A percentile compares a stretch with the other conserved stretches of the same genome.
phyloP scores from a whole-genome alignment of 2,329 filamentous ascomycete genomes.

The Apiospora aurea region DNA sequence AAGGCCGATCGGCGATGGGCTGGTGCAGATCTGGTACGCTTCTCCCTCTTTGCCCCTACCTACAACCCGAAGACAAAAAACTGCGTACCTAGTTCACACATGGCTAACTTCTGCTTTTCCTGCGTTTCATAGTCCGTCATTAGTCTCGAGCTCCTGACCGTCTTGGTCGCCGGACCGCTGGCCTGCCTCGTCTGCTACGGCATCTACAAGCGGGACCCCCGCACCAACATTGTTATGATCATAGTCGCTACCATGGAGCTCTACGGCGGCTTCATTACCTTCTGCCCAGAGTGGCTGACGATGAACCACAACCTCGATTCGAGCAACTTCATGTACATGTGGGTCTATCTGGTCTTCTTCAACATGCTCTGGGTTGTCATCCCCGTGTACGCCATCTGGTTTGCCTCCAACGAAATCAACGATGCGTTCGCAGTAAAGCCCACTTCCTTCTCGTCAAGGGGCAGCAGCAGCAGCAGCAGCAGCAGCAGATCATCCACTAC shows the following conservation, averaged over 20 bases:
- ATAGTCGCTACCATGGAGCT: slow-evolving; percentile 71
- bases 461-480: slow-evolving; percentile 39
- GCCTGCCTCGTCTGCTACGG: slow-evolving; percentile 67
- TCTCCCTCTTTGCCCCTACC: slow-evolving; percentile 9
- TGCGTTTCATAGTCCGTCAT: slow-evolving; percentile 56
- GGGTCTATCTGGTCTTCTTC: slow-evolving; percentile 74
- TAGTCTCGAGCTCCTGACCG: slow-evolving; percentile 70
- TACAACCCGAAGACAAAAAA: too few species aligned
- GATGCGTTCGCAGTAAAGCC: slow-evolving; percentile 56
- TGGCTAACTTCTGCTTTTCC: slow-evolving; percentile 16
- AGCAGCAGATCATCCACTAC: slow-evolving; percentile 33
- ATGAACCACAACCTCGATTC: slow-evolving; percentile 68
- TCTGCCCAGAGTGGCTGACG: slow-evolving; percentile 73
- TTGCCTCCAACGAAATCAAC: slow-evolving; percentile 61
- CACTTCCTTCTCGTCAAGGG: slow-evolving; percentile 1
- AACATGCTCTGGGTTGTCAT: slow-evolving; percentile 73
- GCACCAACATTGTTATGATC: slow-evolving; percentile 67
- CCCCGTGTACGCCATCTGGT: slow-evolving; percentile 65
- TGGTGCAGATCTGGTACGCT: slow-evolving; percentile 62
- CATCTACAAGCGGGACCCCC: slow-evolving; percentile 61
- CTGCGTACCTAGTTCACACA: not conserved
- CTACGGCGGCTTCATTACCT: slow-evolving; percentile 76
- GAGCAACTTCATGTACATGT: slow-evolving; percentile 73
- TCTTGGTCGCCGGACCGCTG: slow-evolving; percentile 66
- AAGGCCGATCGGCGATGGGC: slow-evolving; percentile 70